Percentiles rank a stretch among this genome's conserved stretches.
These are phyloP conservation scores for Diplodia seriata DNA, from an alignment of 2,329 filamentous ascomycete species.

Conservation along the genomic window DNA sequence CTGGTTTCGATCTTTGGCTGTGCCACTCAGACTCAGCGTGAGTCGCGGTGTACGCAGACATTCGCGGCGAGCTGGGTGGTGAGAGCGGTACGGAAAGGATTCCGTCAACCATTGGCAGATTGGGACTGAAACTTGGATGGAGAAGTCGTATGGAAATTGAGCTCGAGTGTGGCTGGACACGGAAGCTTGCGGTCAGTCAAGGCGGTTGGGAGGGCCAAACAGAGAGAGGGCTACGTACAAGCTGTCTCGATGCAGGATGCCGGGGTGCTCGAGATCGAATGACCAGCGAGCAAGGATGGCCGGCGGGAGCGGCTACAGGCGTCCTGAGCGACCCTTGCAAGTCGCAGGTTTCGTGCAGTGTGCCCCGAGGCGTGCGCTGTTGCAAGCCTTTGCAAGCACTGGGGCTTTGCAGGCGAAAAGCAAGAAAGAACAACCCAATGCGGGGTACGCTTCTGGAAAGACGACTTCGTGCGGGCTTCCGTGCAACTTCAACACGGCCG, in stretches of 20 bases:
- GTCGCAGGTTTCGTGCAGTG: constrained; percentile 33
- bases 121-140: constrained; percentile 8
- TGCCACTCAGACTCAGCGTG: constrained; percentile 54
- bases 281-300: constrained; percentile 31
- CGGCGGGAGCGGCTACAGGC: constrained; percentile 32
- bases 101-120: constrained; percentile 51
- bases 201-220: constrained; percentile 27
- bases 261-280: constrained; percentile 33
- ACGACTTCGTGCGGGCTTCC: constrained; percentile 15
- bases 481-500: constrained; percentile 21
- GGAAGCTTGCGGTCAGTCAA: constrained; percentile 30
- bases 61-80: constrained; percentile 59
- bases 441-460: constrained; percentile 32
- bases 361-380: constrained; percentile 32
- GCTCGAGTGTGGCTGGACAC: constrained; percentile 24
- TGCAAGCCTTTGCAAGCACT: constrained; percentile 31
- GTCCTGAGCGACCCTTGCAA: constrained; percentile 31
- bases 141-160: constrained; percentile 22
- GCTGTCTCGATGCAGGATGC: constrained; percentile 30
- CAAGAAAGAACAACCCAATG: constrained; percentile 32
- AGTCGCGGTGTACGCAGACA: constrained; percentile 56
- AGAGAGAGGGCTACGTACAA: constrained; percentile 28
- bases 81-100: constrained; percentile 56
- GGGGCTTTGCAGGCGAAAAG: constrained; percentile 30
- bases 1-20: constrained; percentile 45